phyloP scores from a whole-genome alignment of 306 rosid species.

The Dalbergia cochinchinensis region DNA sequence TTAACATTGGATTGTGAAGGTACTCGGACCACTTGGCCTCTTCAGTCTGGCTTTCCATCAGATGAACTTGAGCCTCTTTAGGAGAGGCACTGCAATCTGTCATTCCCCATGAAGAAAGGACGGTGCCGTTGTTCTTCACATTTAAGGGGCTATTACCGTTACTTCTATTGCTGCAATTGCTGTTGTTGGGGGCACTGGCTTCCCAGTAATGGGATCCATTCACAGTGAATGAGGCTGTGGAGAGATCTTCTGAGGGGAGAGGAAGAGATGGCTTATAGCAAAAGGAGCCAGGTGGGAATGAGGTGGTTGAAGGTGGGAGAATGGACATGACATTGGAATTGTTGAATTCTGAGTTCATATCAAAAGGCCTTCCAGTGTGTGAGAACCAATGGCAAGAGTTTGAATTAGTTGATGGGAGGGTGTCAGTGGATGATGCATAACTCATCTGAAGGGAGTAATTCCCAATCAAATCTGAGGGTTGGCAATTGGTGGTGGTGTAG shows the following conservation, averaged over 20 bases:
- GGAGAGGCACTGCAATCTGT: constrained; percentile 42
- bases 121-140: constrained; percentile 30
- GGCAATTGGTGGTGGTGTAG: constrained; percentile 46
- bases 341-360: constrained; percentile 53
- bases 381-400: constrained; percentile 53
- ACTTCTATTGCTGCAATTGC: constrained; percentile 52
- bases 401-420: constrained; percentile 46
- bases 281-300: constrained; percentile 48
- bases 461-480: constrained; percentile 56
- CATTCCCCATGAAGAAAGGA: constrained; percentile 56
- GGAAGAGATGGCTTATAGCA: constrained; percentile 57
- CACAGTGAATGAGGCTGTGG: constrained; percentile 47
- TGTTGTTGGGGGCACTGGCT: constrained; percentile 47
- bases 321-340: constrained; percentile 44
- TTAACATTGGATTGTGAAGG: constrained; percentile 56
- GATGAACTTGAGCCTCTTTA: constrained; percentile 48
- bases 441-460: constrained; percentile 59
- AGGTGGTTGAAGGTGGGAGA: constrained; percentile 50
- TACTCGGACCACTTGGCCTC: constrained; percentile 66
- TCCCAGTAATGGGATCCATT: constrained; percentile 61
- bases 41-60: constrained; percentile 49
- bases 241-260: constrained; percentile 49
- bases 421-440: constrained; percentile 42
- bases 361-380: constrained; percentile 52
- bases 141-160: constrained; percentile 40